These are phyloP conservation scores for Ochetophila trinervis DNA, from an alignment of 306 rosid genomes.

Conservation along the genomic window DNA sequence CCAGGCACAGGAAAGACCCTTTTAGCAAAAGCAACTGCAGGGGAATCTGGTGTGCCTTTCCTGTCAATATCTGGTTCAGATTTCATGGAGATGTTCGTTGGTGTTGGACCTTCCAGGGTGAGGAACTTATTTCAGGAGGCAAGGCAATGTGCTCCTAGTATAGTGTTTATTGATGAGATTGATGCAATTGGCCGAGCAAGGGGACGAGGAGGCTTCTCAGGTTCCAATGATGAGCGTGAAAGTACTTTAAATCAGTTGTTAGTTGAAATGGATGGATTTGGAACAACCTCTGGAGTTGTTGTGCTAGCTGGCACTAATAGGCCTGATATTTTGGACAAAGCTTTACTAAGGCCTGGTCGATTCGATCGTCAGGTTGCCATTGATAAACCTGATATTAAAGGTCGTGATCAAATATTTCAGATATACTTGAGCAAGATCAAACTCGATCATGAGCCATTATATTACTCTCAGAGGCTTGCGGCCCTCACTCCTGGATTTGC, in stretches of 20 bases:
- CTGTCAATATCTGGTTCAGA: slow-evolving; percentile 94
- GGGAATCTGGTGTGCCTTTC: slow-evolving; percentile 95
- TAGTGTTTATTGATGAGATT: slow-evolving; percentile 90
- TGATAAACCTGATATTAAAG: slow-evolving; percentile 87
- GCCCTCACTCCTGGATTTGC: slow-evolving; percentile 99
- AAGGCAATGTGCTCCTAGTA: slow-evolving; percentile 94
- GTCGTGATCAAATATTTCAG: slow-evolving; percentile 87
- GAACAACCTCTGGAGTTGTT: slow-evolving; percentile 90
- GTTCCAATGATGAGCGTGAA: slow-evolving; percentile 92
- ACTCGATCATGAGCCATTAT: slow-evolving; percentile 82
- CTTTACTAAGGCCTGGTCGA: slow-evolving; percentile 88
- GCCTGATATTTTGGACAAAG: slow-evolving; percentile 94
- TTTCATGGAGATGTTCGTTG: slow-evolving; percentile 97
- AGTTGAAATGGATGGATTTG: slow-evolving; percentile 99
- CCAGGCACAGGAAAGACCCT: slow-evolving; percentile 99
- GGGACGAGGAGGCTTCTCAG: slow-evolving; percentile 91
- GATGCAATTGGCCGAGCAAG: slow-evolving; percentile 98
- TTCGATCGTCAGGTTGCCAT: slow-evolving; percentile 82
- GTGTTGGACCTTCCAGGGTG: slow-evolving; percentile 97
- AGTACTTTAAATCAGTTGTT: slow-evolving; percentile 92
- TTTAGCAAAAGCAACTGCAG: slow-evolving; percentile 96
- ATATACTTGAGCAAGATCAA: slow-evolving; percentile 79
- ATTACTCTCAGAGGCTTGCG: slow-evolving; percentile 86
- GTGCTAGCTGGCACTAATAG: slow-evolving; percentile 98
- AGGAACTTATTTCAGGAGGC: slow-evolving; percentile 97